Percentiles rank a stretch among this genome's conserved stretches.
These are phyloP conservation scores for Kodamaea fukazawae DNA, from an alignment of 805 yeast genomes.

Conservation along the genomic window DNA sequence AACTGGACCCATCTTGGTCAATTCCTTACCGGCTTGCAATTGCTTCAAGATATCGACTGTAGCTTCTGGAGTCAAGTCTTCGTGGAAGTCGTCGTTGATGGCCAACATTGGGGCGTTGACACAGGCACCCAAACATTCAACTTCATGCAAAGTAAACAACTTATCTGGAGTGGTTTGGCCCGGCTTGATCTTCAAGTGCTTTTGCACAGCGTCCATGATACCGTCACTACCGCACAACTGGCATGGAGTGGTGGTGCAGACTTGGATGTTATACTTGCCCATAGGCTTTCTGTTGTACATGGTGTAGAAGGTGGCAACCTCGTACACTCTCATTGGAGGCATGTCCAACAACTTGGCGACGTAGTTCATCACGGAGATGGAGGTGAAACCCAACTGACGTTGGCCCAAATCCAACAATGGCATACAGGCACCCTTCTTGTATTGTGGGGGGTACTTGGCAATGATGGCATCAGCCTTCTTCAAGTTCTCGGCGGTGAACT, in stretches of 20 bases:
- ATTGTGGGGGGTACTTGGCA: slow-evolving; percentile 80
- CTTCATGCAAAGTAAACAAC: slow-evolving; percentile 78
- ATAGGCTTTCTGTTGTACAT: slow-evolving; percentile 86
- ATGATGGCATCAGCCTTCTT: slow-evolving; percentile 69
- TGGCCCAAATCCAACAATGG: slow-evolving; percentile 84
- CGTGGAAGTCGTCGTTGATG: slow-evolving; percentile 77
- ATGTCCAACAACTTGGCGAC: slow-evolving; percentile 80
- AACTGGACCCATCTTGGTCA: slow-evolving; percentile 64
- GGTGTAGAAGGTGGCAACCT: slow-evolving; percentile 88
- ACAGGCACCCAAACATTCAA: slow-evolving; percentile 90
- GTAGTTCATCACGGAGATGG: slow-evolving; percentile 85
- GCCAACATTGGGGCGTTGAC: slow-evolving; percentile 90
- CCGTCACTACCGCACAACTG: slow-evolving; percentile 80
- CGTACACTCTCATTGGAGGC: slow-evolving; percentile 94
- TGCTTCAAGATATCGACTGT: slow-evolving; percentile 60
- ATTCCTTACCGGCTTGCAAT: slow-evolving; percentile 60
- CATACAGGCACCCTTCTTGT: slow-evolving; percentile 86
- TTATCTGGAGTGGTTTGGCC: slow-evolving; percentile 78
- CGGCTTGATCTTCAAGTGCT: slow-evolving; percentile 60
- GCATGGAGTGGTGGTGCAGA: slow-evolving; percentile 89
- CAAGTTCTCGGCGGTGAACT: slow-evolving; percentile 63
- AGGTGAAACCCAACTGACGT: slow-evolving; percentile 82
- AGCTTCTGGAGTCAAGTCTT: slow-evolving; percentile 72
- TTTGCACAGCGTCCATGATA: slow-evolving; percentile 67
- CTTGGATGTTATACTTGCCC: slow-evolving; percentile 80